These are phyloP conservation scores for Talaromyces amestolkiae DNA, from an alignment of 2,329 filamentous ascomycete species.

Conservation along the genomic window DNA sequence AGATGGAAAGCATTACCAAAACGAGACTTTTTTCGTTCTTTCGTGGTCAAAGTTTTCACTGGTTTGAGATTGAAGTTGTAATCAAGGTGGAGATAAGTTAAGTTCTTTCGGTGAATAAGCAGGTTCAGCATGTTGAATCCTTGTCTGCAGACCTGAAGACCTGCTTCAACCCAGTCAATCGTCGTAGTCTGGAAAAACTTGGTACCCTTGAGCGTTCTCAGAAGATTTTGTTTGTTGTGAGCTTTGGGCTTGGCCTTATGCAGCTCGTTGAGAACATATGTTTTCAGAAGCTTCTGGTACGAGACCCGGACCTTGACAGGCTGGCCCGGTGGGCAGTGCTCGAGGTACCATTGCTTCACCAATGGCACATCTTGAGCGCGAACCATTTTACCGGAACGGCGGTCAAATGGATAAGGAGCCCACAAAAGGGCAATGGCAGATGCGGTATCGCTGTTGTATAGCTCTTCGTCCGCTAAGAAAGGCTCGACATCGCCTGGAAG, in stretches of 20 bases:
- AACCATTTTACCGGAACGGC: conserved; percentile 92
- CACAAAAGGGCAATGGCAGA: conserved; percentile 95
- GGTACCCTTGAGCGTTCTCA: conserved; percentile 86
- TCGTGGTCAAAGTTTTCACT: conserved; percentile 96
- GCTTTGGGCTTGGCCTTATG: conserved; percentile 96
- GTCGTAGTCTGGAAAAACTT: conserved; percentile 99
- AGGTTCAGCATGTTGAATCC: conserved; percentile 99
- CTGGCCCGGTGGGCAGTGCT: conserved; percentile 86
- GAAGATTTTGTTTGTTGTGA: conserved; percentile 87
- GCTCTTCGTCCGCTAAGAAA: conserved; percentile 83
- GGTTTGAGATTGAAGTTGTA: conserved; percentile 99
- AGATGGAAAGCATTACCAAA: conserved; percentile 99
- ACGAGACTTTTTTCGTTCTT: conserved; percentile 98
- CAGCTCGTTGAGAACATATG: conserved; percentile 91
- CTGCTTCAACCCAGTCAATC: conserved; percentile 98
- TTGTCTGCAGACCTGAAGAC: conserved; percentile 94
- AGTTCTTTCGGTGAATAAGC: conserved; percentile 94
- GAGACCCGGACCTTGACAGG: conserved; percentile 97
- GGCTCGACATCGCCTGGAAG: conserved; percentile 77
- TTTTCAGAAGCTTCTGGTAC: conserved; percentile 96
- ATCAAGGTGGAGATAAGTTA: conserved; percentile 96
- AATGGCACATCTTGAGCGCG: conserved; percentile 94
- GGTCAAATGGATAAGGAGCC: conserved; percentile 95
- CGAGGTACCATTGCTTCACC: conserved; percentile 97
- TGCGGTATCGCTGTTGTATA: conserved; percentile 85